These are phyloP conservation scores for Penicillium ucsense DNA, from an alignment of 495 filamentous ascomycete species.

Conservation along the genomic window DNA sequence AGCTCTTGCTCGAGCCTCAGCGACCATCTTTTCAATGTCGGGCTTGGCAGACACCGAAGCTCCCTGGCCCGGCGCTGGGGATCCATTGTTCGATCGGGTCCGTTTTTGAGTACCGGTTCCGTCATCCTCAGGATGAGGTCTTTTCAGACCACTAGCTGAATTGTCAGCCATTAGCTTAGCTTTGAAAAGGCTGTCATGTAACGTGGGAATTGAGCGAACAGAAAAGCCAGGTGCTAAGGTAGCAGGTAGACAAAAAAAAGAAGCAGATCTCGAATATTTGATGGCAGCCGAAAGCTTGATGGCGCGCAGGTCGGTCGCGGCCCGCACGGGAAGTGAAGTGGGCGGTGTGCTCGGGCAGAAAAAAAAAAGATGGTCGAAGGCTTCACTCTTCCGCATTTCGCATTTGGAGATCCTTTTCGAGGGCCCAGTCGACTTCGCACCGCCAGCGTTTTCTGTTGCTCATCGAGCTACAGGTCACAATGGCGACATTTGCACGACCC, in stretches of 20 bases:
- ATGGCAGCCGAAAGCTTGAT: neutral
- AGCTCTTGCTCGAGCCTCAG: constrained; percentile 52
- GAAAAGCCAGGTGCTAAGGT: too few species aligned
- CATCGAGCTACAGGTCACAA: constrained; percentile 35
- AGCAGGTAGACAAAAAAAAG: too few species aligned
- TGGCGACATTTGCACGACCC: constrained; percentile 79
- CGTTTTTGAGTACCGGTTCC: constrained; percentile 46
- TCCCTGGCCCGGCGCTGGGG: constrained; percentile 37
- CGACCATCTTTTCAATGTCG: constrained; percentile 52
- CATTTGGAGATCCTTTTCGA: constrained; percentile 17
- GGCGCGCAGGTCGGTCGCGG: neutral
- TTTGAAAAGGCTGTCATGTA: constrained; percentile 2
- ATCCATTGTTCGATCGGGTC: constrained; percentile 50
- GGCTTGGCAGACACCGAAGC: constrained; percentile 31
- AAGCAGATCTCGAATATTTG: neutral
- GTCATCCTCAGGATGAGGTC: constrained; percentile 47
- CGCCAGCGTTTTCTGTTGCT: constrained; percentile 32
- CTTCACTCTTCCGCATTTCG: constrained; percentile 17
- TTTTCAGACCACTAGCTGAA: constrained; percentile 44
- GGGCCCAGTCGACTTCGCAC: constrained; percentile 21
- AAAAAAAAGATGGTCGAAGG: constrained; percentile 21
- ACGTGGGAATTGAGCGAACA: neutral
- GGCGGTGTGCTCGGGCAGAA: constrained; percentile 24
- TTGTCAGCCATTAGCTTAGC: constrained; percentile 40
- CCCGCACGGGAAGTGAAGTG: constrained; percentile 4